Percentiles rank a stretch among this genome's conserved stretches.
Conservation (phyloP, 139 green algal species). For the Limnomonas spitsbergensis region DNA sequence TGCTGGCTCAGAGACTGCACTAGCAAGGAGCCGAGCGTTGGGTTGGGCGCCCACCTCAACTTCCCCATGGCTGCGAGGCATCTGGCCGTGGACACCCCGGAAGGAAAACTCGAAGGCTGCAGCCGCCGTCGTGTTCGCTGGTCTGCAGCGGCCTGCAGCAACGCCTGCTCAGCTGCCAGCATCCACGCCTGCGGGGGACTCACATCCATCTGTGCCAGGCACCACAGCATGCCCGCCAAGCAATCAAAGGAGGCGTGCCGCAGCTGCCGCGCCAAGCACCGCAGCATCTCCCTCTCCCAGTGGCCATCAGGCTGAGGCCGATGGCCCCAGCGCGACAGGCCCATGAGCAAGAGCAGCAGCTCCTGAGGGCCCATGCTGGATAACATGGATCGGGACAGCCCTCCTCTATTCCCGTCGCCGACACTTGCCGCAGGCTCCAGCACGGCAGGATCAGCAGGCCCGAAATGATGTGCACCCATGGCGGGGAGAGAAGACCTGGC, state of each 20-base stretch:
- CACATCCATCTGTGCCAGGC: neutral
- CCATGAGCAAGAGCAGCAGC: constrained; percentile 11
- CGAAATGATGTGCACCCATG: no score
- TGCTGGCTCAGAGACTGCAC: neutral
- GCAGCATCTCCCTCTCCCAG: neutral
- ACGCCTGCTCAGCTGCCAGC: no score
- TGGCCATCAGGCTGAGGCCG: neutral
- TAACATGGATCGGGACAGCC: neutral
- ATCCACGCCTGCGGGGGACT: neutral
- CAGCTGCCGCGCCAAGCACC: neutral
- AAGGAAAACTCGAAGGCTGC: no score
- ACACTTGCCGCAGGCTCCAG: no score
- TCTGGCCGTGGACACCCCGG: no score
- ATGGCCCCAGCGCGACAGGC: neutral
- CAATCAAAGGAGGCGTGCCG: no score
- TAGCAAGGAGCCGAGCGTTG: neutral
- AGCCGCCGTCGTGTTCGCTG: no score
- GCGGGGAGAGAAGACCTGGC: neutral
- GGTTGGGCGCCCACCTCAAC: neutral
- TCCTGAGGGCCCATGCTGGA: neutral
- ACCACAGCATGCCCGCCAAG: neutral
- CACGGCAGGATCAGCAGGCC: no score
- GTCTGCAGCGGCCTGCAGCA: no score
- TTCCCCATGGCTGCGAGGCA: neutral
- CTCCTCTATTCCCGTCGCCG: neutral